Base-by-base conservation (phyloP, 345 rosid genomes). In the Linum trigynum region DNA sequence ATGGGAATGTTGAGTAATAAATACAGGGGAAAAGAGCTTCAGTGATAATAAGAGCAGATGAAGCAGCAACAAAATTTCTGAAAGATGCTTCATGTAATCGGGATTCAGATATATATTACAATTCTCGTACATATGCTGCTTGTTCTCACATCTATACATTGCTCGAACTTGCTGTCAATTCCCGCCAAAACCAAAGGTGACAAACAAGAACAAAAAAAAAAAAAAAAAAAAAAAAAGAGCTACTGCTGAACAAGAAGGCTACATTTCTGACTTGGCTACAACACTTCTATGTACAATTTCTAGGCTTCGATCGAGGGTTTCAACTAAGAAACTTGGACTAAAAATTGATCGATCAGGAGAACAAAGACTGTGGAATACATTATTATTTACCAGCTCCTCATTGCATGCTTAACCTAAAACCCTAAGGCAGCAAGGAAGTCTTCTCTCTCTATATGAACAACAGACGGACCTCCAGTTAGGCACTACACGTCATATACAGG, bases 361-460 rank as follows among this genome's bases (percentile, higher is more conserved):
- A 2, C 37, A 68, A 4, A 16, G 5, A 16, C 59, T 23, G 32
- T 23, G 32, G 32, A 23, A 23, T 23, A 23, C 32, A 23, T 23
- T 23, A 23, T 23, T 23, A 57, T 55, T 69, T 56, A 38, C 50
- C 39, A n/a, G 71, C 76, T 71, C 66, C 69, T 56, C 69, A 48
- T 42, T 48, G 80, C 75, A 72, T 81, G 83, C 85, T 75, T 78
- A 69, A 61, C 69, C 68, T 55, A 77, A 81, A 79, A 81, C 38
- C 77, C 75, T 71, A 62, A 65, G 70, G 82, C 85, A 74, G 73
- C 66, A 51, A 57, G 66, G 67, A 67, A 43, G 63, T 61, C 37
- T 64, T 76, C 58, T 48, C 38, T 40, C 39, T 15, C 57, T 39
- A 55, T 69, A 41, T 17, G 38, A 32, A 14, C 58, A 32, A 23